Evolutionary conservation across 225 moss, liverwort and hornwort genomes (phyloP), one percentile per base, ranked within the genome.

Genomic region (Anthoceros angustus): DNA sequence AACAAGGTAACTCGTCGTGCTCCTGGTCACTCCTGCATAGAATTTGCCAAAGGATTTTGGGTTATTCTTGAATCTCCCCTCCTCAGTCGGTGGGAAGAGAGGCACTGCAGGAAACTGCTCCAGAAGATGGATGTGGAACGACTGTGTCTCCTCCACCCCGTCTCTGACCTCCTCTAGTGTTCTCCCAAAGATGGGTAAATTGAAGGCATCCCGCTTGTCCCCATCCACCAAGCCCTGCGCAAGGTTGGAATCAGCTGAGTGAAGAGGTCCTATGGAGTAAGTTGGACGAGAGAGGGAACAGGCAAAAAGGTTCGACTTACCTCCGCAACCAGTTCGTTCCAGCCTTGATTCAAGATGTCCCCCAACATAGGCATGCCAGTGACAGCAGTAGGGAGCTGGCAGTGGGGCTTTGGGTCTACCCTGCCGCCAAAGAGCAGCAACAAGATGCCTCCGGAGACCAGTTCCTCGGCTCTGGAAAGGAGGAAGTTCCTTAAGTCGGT

Each of bases 381-480:
- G 55, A 55, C 55, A 18, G 6, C 55, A 9, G 55, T 23, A n/a
- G 0, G 55, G 18, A 55, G 55, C 55, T 55, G 55, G 55, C 55
- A 55, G 55, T 55, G 55, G 18, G 55, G 55, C 55, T 55, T 55
- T 18, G 55, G 55, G 55, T 55, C 55, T 11, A 55, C 15, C 23
- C 55, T 0, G 55, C 55, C 55, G 40, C 72, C 73, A 46, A 73
- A 73, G 25, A 73, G 46, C 63, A 73, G 42, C 40, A 68, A 18
- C 68, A 73, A 61, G 7, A 68, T 42, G 62, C 68, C 73, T 49
- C 73, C 73, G 2, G 43, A 12, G 21, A 26, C 68, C 63, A 73
- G 42, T 42, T 73, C 73, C 7, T 63, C 73, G 18, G 73, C 73
- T 50, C 73, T 73, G 42, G 62, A 63, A 39, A 45, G 39, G 4